A percentile compares a stretch with the other conserved stretches of the same genome.
phyloP scores from a whole-genome alignment of 805 yeast species.

The Cyberlindnera mrakii region DNA sequence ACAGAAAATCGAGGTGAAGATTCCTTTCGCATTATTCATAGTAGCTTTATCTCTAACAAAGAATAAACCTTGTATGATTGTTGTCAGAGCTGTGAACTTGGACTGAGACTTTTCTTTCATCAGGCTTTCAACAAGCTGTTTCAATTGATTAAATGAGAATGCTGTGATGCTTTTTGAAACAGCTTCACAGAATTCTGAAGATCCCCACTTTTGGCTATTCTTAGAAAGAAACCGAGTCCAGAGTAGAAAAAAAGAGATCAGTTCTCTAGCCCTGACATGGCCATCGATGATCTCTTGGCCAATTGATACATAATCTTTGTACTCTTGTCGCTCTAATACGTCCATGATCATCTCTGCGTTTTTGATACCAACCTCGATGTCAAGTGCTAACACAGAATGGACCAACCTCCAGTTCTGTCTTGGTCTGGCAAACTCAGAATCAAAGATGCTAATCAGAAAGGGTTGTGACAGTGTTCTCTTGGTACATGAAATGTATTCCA shows the following conservation, averaged over 20 bases:
- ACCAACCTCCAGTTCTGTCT: constrained; percentile 43
- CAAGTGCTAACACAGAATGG: constrained; percentile 42
- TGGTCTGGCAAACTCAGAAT: constrained; percentile 41
- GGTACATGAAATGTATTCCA: constrained; percentile 40
- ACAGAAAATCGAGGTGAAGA: constrained; percentile 22
- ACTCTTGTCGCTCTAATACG: constrained; percentile 5
- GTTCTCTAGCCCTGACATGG: constrained; percentile 53
- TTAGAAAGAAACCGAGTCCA: constrained; percentile 31
- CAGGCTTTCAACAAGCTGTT: constrained; percentile 20
- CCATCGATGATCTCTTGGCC: constrained; percentile 37
- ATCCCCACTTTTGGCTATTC: constrained; percentile 8
- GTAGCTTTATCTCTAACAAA: constrained; percentile 25
- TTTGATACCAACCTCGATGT: constrained; percentile 51
- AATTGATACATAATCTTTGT: constrained; percentile 8
- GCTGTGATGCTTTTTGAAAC: constrained; percentile 36
- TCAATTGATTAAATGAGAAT: constrained; percentile 44
- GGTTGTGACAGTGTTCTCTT: constrained; percentile 49
- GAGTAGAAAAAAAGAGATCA: constrained; percentile 38
- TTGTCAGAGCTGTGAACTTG: constrained; percentile 22
- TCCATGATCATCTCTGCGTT: constrained; percentile 31
- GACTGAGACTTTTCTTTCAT: constrained; percentile 10
- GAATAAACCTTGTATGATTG: constrained; percentile 37
- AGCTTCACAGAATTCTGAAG: constrained; percentile 26
- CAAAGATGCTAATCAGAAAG: constrained; percentile 40
- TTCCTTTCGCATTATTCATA: constrained; percentile 17